Conservation (phyloP, 2,329 filamentous ascomycete genomes). For the Fusarium nematophilum region DNA sequence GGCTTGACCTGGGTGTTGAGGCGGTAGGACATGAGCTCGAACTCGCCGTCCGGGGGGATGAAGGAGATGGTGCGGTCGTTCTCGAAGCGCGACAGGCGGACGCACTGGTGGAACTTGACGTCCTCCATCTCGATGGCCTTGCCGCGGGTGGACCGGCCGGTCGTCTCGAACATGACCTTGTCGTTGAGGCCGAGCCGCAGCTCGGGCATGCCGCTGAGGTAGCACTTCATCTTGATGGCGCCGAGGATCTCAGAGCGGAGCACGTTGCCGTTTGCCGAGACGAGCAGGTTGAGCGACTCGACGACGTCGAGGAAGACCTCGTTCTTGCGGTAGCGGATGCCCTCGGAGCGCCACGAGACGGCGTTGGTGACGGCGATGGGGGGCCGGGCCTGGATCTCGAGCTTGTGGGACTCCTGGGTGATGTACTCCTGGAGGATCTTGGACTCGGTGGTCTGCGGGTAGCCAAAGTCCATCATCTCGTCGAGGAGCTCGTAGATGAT, state of each 20-base stretch:
- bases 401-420: slow-evolving; percentile 98
- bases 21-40: slow-evolving; percentile 99
- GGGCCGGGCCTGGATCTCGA: slow-evolving; percentile 94
- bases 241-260: slow-evolving; percentile 95
- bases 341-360: slow-evolving; percentile 97
- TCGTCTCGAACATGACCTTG: slow-evolving; percentile 99
- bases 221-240: slow-evolving; percentile 99
- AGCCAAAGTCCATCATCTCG: slow-evolving; percentile 99
- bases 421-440: slow-evolving; percentile 99
- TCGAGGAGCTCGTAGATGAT: slow-evolving; percentile 98
- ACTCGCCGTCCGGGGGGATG: slow-evolving; percentile 97
- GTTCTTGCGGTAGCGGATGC: slow-evolving; percentile 98
- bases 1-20: slow-evolving; percentile 99
- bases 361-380: slow-evolving; percentile 99
- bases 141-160: slow-evolving; percentile 89
- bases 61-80: slow-evolving; percentile 99
- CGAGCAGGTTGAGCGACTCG: slow-evolving; percentile 94
- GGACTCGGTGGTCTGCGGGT: slow-evolving; percentile 96
- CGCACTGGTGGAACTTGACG: slow-evolving; percentile 99
- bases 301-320: slow-evolving; percentile 98
- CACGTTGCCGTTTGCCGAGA: slow-evolving; percentile 94
- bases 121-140: slow-evolving; percentile 99
- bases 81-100: slow-evolving; percentile 94
- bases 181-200: slow-evolving; percentile 94
- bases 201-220: slow-evolving; percentile 98